Conservation (phyloP, 176 grass and related monocot species). For the Hsuehochloa calcarea region DNA sequence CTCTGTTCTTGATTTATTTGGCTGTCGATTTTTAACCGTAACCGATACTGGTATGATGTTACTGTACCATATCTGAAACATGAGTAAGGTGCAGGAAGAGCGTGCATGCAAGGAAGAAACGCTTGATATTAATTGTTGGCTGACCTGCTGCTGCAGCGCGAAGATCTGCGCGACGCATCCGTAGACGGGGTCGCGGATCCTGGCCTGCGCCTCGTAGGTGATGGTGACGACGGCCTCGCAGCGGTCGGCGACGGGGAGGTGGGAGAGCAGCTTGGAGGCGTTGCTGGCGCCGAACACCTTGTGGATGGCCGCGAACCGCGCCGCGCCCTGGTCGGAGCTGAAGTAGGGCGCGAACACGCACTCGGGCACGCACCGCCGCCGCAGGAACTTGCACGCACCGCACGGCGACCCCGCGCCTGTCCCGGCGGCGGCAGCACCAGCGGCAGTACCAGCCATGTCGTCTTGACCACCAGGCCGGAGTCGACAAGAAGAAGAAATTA, state of each 20-base stretch:
- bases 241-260: constrained; percentile 72
- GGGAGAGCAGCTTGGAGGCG: constrained; percentile 88
- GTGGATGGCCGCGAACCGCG: constrained; percentile 82
- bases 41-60: neutral
- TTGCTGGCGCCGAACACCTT: constrained; percentile 98
- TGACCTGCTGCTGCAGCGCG: constrained; percentile 83
- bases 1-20: too few species aligned
- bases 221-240: constrained; percentile 92
- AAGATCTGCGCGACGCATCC: constrained; percentile 90
- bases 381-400: constrained; percentile 93
- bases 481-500: neutral
- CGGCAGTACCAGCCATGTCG: constrained; percentile 32
- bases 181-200: constrained; percentile 82
- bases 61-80: neutral
- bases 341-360: constrained; percentile 98
- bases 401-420: constrained; percentile 67
- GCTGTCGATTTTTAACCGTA: too few species aligned
- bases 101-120: neutral
- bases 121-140: too few species aligned
- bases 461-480: neutral
- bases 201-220: constrained; percentile 81
- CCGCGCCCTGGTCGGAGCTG: constrained; percentile 72
- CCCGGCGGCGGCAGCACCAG: neutral
- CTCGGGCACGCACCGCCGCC: constrained; percentile 69
- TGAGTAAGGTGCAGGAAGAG: neutral